Conservation (phyloP, 164 flowering plant genomes). For the Chimonanthus salicifolius region DNA sequence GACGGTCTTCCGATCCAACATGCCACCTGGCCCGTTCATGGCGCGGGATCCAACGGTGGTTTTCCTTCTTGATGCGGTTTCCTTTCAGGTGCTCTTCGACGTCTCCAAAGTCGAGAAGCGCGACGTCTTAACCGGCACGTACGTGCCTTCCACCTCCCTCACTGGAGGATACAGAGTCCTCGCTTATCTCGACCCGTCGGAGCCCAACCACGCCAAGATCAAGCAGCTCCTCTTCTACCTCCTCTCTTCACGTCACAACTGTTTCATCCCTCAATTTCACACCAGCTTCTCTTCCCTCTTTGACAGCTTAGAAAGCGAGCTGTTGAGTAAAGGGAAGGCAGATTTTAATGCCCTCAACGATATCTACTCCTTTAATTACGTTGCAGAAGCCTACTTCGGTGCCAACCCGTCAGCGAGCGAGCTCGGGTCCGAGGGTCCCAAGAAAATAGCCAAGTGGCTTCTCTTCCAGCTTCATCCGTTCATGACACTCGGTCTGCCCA, state of each 20-base stretch:
- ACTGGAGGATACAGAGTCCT: constrained; percentile 33
- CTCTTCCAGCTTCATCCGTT: constrained; percentile 35
- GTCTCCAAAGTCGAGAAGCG: constrained; percentile 30
- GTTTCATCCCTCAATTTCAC: constrained; percentile 26
- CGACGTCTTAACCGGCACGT: constrained; percentile 37
- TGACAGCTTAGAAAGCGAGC: constrained; percentile 17
- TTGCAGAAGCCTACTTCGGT: constrained; percentile 17
- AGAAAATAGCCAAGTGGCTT: constrained; percentile 24
- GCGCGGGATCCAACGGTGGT: constrained; percentile 48
- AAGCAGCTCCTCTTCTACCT: constrained; percentile 18
- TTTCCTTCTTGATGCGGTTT: constrained; percentile 53
- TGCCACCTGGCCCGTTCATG: constrained; percentile 80
- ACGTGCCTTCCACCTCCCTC: constrained; percentile 31
- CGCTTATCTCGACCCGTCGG: constrained; percentile 35
- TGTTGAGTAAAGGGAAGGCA: constrained; percentile 18
- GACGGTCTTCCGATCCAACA: constrained; percentile 48
- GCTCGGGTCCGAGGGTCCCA: constrained; percentile 25
- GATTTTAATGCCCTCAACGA: constrained; percentile 21
- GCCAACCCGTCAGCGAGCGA: constrained; percentile 17
- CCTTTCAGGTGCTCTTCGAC: constrained; percentile 45
- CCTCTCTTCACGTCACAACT: constrained; percentile 13
- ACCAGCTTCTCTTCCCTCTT: constrained; percentile 5
- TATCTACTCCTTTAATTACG: constrained; percentile 23
- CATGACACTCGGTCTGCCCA: constrained; percentile 24
- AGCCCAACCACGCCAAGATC: constrained; percentile 24